Evolutionary conservation across 148 eudicot genomes (phyloP).

Genomic region (Diospyros lotus): DNA sequence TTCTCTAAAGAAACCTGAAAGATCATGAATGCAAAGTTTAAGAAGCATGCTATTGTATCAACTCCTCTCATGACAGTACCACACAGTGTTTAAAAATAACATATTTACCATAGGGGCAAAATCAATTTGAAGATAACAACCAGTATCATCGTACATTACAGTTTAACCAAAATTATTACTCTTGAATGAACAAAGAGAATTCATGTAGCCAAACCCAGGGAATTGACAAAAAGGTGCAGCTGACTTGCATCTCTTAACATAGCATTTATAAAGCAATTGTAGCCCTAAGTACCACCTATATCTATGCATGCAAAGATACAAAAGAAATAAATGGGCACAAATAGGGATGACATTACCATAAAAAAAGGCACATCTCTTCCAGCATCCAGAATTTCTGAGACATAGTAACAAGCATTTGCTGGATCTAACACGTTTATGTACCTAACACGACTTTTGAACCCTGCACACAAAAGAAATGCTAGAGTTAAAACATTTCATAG

Average conservation of each 20-base stretch:
- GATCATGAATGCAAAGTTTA: not conserved
- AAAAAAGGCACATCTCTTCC: slow-evolving; percentile 80
- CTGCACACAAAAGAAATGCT: slow-evolving; percentile 28
- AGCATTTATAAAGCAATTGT: no score
- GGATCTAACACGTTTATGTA: slow-evolving; percentile 77
- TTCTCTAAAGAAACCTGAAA: slow-evolving; percentile 76
- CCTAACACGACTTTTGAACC: slow-evolving; percentile 79
- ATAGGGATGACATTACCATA: slow-evolving; percentile 48
- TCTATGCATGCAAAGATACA: no score
- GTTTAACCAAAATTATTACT: no score
- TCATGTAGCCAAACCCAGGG: no score
- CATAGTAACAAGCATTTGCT: slow-evolving; percentile 60
- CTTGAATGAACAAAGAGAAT: no score
- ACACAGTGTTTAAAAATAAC: not conserved
- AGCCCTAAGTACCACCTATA: no score
- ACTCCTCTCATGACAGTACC: not conserved
- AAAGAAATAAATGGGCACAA: no score
- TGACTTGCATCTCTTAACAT: no score
- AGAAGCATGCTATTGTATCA: not conserved
- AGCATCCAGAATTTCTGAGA: slow-evolving; percentile 82
- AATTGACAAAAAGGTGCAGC: no score
- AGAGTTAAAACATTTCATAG: slow-evolving; percentile 4
- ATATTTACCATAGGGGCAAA: no score
- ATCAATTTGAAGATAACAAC: no score
- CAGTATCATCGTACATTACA: no score